phyloP scores from a whole-genome alignment of 2,329 filamentous ascomycete species.

The Botryotinia globosa region DNA sequence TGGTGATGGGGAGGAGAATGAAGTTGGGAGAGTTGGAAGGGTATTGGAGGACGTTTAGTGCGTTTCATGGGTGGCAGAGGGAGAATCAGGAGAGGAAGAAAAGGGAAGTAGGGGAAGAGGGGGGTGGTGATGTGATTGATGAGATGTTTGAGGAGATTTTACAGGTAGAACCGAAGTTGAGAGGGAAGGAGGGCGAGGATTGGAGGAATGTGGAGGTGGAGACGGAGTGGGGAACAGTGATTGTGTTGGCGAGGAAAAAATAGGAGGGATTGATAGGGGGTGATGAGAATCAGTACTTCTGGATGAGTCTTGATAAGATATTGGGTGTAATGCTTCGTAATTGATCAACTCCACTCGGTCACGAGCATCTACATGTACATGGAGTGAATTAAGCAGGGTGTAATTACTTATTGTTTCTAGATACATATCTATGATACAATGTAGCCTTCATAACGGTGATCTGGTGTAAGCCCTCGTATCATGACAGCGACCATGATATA shows the following conservation, averaged over 20 bases:
- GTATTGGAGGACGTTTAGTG: conserved; percentile 61
- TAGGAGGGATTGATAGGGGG: conserved; percentile 12
- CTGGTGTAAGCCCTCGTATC: no score
- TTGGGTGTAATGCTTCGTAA: not conserved
- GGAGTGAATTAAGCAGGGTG: not conserved
- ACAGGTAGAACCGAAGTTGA: conserved; percentile 52
- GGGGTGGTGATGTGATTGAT: conserved; percentile 60
- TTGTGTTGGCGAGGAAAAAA: conserved; percentile 54
- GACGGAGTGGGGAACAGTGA: conserved; percentile 59
- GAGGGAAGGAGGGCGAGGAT: conserved; percentile 42
- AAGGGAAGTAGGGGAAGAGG: conserved; percentile 51
- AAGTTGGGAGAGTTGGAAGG: conserved; percentile 57
- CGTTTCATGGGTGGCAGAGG: conserved; percentile 57
- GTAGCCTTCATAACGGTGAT: no score
- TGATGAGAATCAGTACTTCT: not conserved
- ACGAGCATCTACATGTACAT: accelerated
- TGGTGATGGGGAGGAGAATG: conserved; percentile 53
- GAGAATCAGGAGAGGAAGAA: conserved; percentile 50
- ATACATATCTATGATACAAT: no score
- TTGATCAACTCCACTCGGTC: not conserved
- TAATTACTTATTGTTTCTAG: not conserved
- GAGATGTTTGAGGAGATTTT: conserved; percentile 58
- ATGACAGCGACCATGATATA: no score
- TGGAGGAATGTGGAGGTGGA: conserved; percentile 56
- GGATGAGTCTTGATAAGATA: not conserved